Conservation (phyloP, 768 basidiomycete genomes). For the Mrakia hoshinonis region DNA sequence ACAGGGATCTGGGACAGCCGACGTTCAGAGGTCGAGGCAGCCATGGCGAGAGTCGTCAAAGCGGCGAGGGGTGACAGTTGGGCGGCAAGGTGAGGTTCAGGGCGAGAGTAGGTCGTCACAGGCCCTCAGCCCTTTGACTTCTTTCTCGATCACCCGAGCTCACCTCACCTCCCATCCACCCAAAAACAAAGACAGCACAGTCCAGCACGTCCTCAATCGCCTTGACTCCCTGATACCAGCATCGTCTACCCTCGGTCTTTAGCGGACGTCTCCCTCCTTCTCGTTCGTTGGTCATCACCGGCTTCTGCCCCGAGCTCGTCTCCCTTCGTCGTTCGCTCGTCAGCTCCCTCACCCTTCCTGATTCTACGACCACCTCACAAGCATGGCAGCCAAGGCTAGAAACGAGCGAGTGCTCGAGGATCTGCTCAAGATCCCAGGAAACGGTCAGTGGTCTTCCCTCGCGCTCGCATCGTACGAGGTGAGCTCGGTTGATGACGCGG, state of each 20-base stretch:
- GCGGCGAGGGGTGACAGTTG: background rate
- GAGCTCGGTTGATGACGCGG: background rate
- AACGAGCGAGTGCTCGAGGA: constrained; percentile 18
- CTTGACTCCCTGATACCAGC: too few relatives aligned
- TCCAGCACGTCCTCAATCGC: too few relatives aligned
- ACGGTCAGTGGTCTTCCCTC: background rate
- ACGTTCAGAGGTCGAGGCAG: background rate
- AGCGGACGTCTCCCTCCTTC: background rate
- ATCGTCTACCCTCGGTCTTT: too few relatives aligned
- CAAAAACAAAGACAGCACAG: too few relatives aligned
- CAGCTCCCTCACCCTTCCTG: background rate
- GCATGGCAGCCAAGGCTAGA: constrained; percentile 12
- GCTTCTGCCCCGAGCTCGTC: background rate
- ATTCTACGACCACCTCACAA: background rate
- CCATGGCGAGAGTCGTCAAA: background rate
- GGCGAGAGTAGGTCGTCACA: background rate
- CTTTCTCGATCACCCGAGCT: background rate
- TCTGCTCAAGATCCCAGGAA: constrained; percentile 24
- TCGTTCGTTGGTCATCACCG: background rate
- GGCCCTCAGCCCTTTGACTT: too few relatives aligned
- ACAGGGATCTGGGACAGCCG: background rate
- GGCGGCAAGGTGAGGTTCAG: background rate
- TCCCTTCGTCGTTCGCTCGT: background rate
- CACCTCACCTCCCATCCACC: background rate
- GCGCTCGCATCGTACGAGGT: background rate